Evolutionary conservation across 202 grass and related monocot genomes (phyloP), one percentile per base, ranked within the genome.

Genomic region (Sporobolus alterniflorus): DNA sequence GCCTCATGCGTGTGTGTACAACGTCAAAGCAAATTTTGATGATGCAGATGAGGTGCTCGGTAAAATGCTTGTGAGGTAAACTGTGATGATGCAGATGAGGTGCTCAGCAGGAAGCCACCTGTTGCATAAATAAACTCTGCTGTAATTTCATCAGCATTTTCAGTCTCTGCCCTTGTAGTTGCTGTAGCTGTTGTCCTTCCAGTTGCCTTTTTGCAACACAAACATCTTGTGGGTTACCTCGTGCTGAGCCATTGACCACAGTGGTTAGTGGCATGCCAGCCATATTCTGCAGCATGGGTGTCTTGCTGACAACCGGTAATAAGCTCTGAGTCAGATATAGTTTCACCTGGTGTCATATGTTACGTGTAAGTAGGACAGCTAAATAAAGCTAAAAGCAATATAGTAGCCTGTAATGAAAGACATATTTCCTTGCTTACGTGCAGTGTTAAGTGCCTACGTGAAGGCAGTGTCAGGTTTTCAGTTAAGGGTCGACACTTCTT

Each of bases 401-500:
- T 80, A 39, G 52, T 52, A 49, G 1, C 32, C 4, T 46, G 21
- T 63, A 7, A 3, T 39, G 36, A 39, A 39, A 39, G 6, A 63
- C 52, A 34, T 85, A 9, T 5, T 74, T 75, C 34, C 20, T 79
- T 69, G 8, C 47, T 41, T 88, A 3, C 21, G 73, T 61, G 57
- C 89, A 99, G 96, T 32, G 85, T 99, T 32, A 99, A 92, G 88
- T 99, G 96, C 59, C 59, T 96, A 33, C 88, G 93, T 47, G 91
- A 96, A 36, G 96, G 87, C 0, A 91, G 96, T 6, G 87, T 96
- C 63, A 85, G 93, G 18, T 99, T 96, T 33, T 54, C 91, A 2
- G 72, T 99, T n/a, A 80, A 88, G 0, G 93, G 96, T 17, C 86
- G 82, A 25, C 81, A 82, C 33, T 94, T 94, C 88, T 74, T 90